Evolutionary conservation across 1,284 basidiomycete genomes (phyloP).

Genomic region (Sporisorium exsertum): DNA sequence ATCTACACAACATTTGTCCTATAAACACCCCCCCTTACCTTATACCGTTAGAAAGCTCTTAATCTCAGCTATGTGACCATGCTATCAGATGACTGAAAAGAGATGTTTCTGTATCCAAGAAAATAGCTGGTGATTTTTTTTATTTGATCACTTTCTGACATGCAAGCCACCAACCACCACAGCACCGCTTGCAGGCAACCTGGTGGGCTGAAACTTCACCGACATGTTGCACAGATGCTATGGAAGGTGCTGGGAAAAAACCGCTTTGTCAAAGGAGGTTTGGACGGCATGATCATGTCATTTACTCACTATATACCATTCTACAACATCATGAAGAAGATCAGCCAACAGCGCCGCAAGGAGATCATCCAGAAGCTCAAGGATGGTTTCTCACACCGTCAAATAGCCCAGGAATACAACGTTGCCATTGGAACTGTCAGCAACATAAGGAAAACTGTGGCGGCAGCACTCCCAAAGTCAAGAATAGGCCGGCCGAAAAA

Average conservation of each 20-base stretch:
- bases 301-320: neutral
- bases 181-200: neutral
- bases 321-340: constrained; percentile 2
- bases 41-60: neutral
- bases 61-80: neutral
- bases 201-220: constrained; percentile 1
- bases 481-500: neutral
- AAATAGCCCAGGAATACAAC: neutral
- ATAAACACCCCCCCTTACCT: neutral
- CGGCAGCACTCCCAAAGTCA: neutral
- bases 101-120: neutral
- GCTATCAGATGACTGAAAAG: neutral
- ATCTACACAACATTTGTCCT: neutral
- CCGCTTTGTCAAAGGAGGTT: neutral
- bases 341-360: constrained; percentile 4
- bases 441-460: neutral
- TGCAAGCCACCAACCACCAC: neutral
- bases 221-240: neutral
- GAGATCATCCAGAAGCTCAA: constrained; percentile 8
- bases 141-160: constrained; percentile 1
- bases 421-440: neutral
- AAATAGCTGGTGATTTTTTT: neutral
- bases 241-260: neutral
- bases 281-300: neutral
- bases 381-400: constrained; percentile 3